Evolutionary conservation across 176 grass and related monocot genomes (phyloP).

Genomic region (Bonia amplexicaulis): DNA sequence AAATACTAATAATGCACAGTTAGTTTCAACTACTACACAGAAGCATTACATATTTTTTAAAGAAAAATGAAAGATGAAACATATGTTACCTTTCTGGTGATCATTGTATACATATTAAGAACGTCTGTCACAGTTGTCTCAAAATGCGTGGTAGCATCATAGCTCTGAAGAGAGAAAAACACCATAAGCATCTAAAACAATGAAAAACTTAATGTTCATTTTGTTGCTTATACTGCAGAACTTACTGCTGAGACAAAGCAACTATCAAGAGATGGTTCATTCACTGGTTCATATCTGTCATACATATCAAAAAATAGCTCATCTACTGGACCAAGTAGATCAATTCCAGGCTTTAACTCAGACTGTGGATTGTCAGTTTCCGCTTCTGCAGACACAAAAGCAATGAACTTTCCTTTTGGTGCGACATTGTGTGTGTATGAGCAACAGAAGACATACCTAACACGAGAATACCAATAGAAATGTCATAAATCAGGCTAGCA

Average conservation of each 20-base stretch:
- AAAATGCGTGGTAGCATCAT: conserved; percentile 96
- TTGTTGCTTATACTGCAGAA: conserved; percentile 5
- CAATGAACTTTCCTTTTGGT: conserved; percentile 88
- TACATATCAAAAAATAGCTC: conserved; percentile 89
- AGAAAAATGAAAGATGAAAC: conserved; percentile 14
- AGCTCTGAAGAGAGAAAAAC: conserved; percentile 57
- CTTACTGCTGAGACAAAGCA: conserved; percentile 89
- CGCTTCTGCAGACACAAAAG: conserved; percentile 81
- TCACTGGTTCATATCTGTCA: conserved; percentile 87
- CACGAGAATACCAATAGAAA: conserved; percentile 25
- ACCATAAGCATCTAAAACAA: conserved; percentile 12
- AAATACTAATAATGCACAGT: background rate
- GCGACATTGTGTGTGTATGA: conserved; percentile 93
- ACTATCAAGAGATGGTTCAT: conserved; percentile 75
- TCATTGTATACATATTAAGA: conserved; percentile 86
- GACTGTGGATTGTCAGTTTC: conserved; percentile 64
- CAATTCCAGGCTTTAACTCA: conserved; percentile 75
- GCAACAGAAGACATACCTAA: conserved; percentile 95
- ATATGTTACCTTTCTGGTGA: conserved; percentile 67
- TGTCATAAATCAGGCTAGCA: conserved; percentile 13
- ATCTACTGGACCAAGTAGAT: conserved; percentile 79
- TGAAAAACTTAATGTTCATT: background rate
- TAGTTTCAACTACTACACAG: background rate
- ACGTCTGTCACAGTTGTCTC: conserved; percentile 84
- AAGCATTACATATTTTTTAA: background rate